Base-by-base conservation (phyloP, 305 asterid species). In the Lippia alba region DNA sequence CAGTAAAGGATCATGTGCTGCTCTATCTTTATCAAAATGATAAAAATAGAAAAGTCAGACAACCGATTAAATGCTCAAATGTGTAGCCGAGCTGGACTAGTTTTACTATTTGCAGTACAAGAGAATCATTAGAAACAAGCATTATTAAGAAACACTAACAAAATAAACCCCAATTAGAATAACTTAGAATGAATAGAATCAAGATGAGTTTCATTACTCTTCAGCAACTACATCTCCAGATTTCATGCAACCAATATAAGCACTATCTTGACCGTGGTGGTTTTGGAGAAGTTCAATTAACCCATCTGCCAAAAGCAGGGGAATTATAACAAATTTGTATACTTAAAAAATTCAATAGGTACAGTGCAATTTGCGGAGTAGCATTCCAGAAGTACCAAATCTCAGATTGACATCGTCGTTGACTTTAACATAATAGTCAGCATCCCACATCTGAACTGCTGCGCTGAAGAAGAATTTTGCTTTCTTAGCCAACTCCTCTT, bases 161-260 rank as follows among this genome's bases (percentile, higher is more conserved):
- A 6, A 39, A 39, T 8, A 67, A 34, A 55, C 70, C 19, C 19
- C 45, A 64, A 36, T 11, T 17, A 54, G 12, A 11, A 32, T 7
- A 46, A 49, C 20, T 16, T 16, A 18, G 20, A 24, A 19, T 20
- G 45, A 36, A 12, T 5, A 11, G 12, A 70, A 74, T 41, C 34
- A 67, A 76, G 75, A 60, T 61, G 67, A 70, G 74, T 58, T 39
- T 74, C 62, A 78, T 82, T 87, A 89, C 96, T 78, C 91, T 79
- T 87, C 90, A 41, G 89, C 9, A 61, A 87, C 83, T 15, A 89
- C 96, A 60, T 73, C 89, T 56, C 96, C 96, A 49, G 96, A 87
- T 73, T 87, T 89, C 96, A 89, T 89, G 85, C 96, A 89, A 71
- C 96, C 96, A 62, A 89, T 82, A 66, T 85, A 89, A 77, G 90